Evolutionary conservation across 1,139 yeast species (phyloP), one percentile per base, ranked within the genome.

Genomic region (Ashbya aceris): DNA sequence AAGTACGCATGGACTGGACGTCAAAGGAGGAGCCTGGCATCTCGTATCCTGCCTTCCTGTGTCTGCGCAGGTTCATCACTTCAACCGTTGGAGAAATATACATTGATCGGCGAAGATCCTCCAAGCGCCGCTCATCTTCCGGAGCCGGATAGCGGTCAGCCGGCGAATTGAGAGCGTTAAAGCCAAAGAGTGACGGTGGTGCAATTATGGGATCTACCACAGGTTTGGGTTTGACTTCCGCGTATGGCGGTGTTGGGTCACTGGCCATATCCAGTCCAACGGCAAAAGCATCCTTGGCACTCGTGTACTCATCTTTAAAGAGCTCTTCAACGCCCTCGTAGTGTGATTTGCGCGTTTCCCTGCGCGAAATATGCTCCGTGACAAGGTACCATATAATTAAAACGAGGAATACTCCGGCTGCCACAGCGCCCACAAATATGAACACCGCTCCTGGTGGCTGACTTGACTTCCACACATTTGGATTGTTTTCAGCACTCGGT

Each of bases 81-180:
- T 82, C 87, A 13, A 81, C 83, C 2, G 93, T 83, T 30, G 94
- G 94, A 5, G 91, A 81, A 44, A 83, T 76, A 59, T 79, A 83
- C 73, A 82, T 71, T 2, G 61, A 53, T 28, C 14, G n/a, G n/a
- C 37, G 37, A n/a, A 23, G 37, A 6, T 29, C 37, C n/a, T 34
- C 37, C 5, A 17, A 23, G 9, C 37, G n/a, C 29, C 27, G 20
- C 9, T 23, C 37, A 3, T 34, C 37, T 4, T 34, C 37, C 11
- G 4, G 11, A 20, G n/a, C 14, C 11, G 37, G 29, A 10, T n/a
- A 34, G 6, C 37, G 20, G 5, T 34, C 37, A 4, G 27, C n/a
- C 11, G 37, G 37, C n/a, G 37, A 23, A 20, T 34, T 34, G 20
- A 32, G 20, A 14, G 20, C 35, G 7, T 32, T 13, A 28, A 34